Evolutionary conservation across 2,329 filamentous ascomycete genomes (phyloP).

Genomic region (Penicillium hordei): DNA sequence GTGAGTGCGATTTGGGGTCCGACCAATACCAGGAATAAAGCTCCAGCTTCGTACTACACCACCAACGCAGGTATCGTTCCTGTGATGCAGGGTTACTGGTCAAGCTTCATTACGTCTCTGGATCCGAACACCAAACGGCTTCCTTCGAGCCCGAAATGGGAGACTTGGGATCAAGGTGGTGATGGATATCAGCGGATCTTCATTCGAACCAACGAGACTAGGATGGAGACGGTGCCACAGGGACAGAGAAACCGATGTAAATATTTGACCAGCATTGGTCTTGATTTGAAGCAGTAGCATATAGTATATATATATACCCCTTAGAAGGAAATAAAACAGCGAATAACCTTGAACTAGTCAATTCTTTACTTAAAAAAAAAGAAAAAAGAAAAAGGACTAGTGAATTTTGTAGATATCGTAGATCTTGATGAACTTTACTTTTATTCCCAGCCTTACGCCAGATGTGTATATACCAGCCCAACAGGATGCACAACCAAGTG

Average conservation of each 20-base stretch:
- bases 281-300: slow-evolving; percentile 48
- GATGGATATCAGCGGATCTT: slow-evolving; percentile 41
- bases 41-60: slow-evolving; percentile 57
- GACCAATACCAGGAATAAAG: slow-evolving; percentile 49
- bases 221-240: slow-evolving; percentile 48
- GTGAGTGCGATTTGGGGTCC: slow-evolving; percentile 67
- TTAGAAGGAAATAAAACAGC: neutral
- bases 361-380: neutral
- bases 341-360: neutral
- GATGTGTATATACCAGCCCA: slow-evolving; percentile 21
- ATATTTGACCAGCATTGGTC: slow-evolving; percentile 53
- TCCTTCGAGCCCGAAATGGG: slow-evolving; percentile 53
- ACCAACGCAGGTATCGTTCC: slow-evolving; percentile 60
- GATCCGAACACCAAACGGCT: slow-evolving; percentile 63
- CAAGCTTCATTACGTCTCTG: slow-evolving; percentile 66
- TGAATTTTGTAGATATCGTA: neutral
- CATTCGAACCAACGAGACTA: slow-evolving; percentile 46
- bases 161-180: slow-evolving; percentile 39
- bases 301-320: neutral
- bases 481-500: slow-evolving; percentile 9
- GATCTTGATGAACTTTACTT: slow-evolving; percentile 18
- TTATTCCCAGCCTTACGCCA: slow-evolving; percentile 26
- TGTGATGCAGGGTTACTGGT: slow-evolving; percentile 70
- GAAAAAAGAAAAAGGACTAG: neutral
- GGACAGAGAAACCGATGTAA: slow-evolving; percentile 47